Conservation (phyloP, 805 yeast species). For the Komagataella mondaviorum region DNA sequence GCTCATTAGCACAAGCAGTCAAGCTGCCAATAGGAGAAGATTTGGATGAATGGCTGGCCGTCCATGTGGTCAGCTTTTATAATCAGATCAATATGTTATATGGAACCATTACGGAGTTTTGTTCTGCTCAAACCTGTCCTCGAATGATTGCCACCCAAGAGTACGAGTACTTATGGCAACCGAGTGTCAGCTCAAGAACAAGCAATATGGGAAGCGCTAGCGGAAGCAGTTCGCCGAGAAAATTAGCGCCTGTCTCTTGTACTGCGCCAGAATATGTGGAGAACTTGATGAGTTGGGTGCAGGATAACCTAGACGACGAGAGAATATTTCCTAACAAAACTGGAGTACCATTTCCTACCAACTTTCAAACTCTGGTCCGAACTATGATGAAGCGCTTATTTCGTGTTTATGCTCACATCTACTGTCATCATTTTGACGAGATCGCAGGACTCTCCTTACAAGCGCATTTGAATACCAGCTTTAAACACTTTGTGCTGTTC, state of each 20-base stretch:
- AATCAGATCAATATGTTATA: slow-evolving; percentile 94
- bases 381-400: slow-evolving; percentile 86
- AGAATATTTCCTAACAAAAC: slow-evolving; percentile 78
- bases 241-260: slow-evolving; percentile 61
- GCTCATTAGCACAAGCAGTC: slow-evolving; percentile 85
- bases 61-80: slow-evolving; percentile 94
- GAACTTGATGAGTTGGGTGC: slow-evolving; percentile 89
- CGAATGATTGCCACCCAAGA: slow-evolving; percentile 96
- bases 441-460: slow-evolving; percentile 85
- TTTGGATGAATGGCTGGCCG: slow-evolving; percentile 89
- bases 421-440: slow-evolving; percentile 96
- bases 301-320: slow-evolving; percentile 84
- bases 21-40: slow-evolving; percentile 90
- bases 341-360: slow-evolving; percentile 86
- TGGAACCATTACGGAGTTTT: slow-evolving; percentile 91
- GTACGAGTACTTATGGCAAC: slow-evolving; percentile 94
- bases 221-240: slow-evolving; percentile 18
- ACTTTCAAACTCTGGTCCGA: slow-evolving; percentile 64
- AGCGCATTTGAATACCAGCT: slow-evolving; percentile 84
- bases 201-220: neutral
- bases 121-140: slow-evolving; percentile 92
- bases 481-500: slow-evolving; percentile 87
- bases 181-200: slow-evolving; percentile 15
- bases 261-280: slow-evolving; percentile 95
- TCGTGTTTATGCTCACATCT: slow-evolving; percentile 92